phyloP scores from a whole-genome alignment of 1,284 basidiomycete species.

The Cryptococcus sp. region DNA sequence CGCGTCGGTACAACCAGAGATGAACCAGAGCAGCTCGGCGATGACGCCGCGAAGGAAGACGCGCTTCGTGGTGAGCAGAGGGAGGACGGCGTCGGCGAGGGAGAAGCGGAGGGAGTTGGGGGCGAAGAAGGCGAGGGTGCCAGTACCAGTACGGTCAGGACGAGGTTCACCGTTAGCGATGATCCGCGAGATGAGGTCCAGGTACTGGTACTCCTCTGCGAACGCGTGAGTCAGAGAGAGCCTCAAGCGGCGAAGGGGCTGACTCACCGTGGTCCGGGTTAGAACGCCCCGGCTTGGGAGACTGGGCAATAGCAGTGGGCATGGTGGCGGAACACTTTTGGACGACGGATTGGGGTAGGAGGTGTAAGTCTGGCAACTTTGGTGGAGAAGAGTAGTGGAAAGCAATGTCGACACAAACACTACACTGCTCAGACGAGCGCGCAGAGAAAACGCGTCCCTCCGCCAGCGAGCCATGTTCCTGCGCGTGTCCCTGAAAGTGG shows the following conservation, averaged over 20 bases:
- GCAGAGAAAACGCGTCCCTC: too few species aligned
- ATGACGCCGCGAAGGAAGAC: conserved; percentile 89
- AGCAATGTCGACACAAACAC: neutral
- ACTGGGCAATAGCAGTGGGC: neutral
- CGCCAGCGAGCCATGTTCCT: too few species aligned
- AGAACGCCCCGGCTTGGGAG: neutral
- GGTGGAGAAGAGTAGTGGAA: neutral
- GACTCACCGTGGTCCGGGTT: conserved; percentile 41
- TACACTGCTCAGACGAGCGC: too few species aligned
- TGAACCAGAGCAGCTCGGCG: conserved; percentile 95
- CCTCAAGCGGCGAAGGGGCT: neutral
- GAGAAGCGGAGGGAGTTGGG: conserved; percentile 84
- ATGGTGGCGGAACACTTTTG: neutral
- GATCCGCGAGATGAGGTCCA: conserved; percentile 71
- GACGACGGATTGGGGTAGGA: too few species aligned
- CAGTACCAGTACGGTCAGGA: conserved; percentile 87
- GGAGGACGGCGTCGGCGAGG: conserved; percentile 67
- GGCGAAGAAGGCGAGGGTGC: conserved; percentile 84
- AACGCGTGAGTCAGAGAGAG: neutral
- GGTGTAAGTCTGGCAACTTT: neutral
- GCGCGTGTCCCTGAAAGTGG: too few species aligned
- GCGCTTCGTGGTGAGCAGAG: conserved; percentile 91
- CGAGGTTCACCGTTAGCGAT: conserved; percentile 70
- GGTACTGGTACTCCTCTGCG: conserved; percentile 78
- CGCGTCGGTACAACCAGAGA: conserved; percentile 80